Evolutionary conservation across 2,329 filamentous ascomycete genomes (phyloP).

Genomic region (Hypoxylon sp.): DNA sequence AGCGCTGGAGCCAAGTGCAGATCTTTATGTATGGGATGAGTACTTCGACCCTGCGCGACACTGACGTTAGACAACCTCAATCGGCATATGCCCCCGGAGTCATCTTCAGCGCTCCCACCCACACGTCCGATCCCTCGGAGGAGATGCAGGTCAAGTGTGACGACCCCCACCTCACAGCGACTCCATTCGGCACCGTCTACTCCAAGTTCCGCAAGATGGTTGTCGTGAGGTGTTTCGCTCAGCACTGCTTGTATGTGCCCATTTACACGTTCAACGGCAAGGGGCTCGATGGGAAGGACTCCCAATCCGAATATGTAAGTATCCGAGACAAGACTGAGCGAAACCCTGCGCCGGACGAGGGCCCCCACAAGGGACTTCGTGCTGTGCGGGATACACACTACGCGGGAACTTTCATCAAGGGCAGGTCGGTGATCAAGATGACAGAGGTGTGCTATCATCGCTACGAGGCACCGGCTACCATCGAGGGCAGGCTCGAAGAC

Average conservation of each 20-base stretch:
- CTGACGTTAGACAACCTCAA: slow-evolving; percentile 17
- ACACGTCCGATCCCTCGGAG: slow-evolving; percentile 15
- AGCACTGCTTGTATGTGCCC: slow-evolving; percentile 38
- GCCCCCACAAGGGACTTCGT: slow-evolving; percentile 18
- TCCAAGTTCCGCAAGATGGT: slow-evolving; percentile 44
- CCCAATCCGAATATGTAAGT: slow-evolving; percentile 33
- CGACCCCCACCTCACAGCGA: slow-evolving; percentile 40
- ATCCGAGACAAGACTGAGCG: slow-evolving; percentile 37
- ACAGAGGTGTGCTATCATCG: slow-evolving; percentile 35
- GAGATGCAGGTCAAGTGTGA: slow-evolving; percentile 22
- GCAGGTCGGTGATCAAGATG: slow-evolving; percentile 36
- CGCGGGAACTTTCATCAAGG: slow-evolving; percentile 19
- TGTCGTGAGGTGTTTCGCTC: slow-evolving; percentile 34
- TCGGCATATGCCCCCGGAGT: slow-evolving; percentile 25
- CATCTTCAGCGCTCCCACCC: slow-evolving; percentile 37
- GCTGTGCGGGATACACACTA: slow-evolving; percentile 18
- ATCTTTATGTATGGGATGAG: slow-evolving; percentile 23
- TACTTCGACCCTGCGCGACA: slow-evolving; percentile 23
- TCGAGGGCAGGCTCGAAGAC: slow-evolving; percentile 34
- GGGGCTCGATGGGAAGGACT: slow-evolving; percentile 34
- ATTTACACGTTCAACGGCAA: slow-evolving; percentile 41
- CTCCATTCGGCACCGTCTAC: slow-evolving; percentile 38
- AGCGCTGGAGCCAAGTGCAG: slow-evolving; percentile 20
- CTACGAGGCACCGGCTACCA: slow-evolving; percentile 34
- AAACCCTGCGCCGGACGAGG: slow-evolving; percentile 18